Conservation (phyloP, 2,329 filamentous ascomycete species). For the Exophiala mesophila region DNA sequence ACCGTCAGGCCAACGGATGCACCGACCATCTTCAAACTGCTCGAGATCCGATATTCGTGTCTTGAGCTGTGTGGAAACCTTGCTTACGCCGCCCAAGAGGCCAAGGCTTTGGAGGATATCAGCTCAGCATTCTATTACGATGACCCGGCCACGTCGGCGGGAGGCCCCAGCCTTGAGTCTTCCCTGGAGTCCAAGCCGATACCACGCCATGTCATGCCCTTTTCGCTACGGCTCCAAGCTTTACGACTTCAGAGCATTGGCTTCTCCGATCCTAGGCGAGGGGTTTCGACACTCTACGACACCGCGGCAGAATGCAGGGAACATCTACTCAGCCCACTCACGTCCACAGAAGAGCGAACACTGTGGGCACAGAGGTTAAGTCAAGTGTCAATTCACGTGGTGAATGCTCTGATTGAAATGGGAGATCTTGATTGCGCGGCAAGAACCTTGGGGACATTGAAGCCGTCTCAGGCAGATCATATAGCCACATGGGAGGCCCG, state of each 20-base stretch:
- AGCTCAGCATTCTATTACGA: constrained; percentile 52
- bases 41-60: constrained; percentile 77
- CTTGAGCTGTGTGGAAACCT: constrained; percentile 73
- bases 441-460: constrained; percentile 63
- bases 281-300: constrained; percentile 87
- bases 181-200: constrained; percentile 60
- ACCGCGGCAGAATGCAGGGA: constrained; percentile 71
- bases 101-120: constrained; percentile 58
- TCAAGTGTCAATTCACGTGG: constrained; percentile 65
- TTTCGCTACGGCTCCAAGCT: constrained; percentile 76
- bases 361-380: constrained; percentile 68
- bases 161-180: constrained; percentile 29
- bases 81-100: constrained; percentile 61
- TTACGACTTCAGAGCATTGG: constrained; percentile 81
- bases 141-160: constrained; percentile 3
- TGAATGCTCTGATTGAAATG: constrained; percentile 58
- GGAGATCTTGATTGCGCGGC: constrained; percentile 77
- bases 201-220: constrained; percentile 72
- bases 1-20: constrained; percentile 48
- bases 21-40: constrained; percentile 64
- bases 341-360: constrained; percentile 51
- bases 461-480: constrained; percentile 29
- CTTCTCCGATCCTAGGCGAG: constrained; percentile 75
- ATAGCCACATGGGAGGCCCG: constrained; percentile 29
- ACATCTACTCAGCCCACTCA: constrained; percentile 49